Percentiles rank a stretch among this genome's conserved stretches.
Evolutionary conservation across 1,284 basidiomycete species (phyloP).

Genomic region (Coniophora puteana): DNA sequence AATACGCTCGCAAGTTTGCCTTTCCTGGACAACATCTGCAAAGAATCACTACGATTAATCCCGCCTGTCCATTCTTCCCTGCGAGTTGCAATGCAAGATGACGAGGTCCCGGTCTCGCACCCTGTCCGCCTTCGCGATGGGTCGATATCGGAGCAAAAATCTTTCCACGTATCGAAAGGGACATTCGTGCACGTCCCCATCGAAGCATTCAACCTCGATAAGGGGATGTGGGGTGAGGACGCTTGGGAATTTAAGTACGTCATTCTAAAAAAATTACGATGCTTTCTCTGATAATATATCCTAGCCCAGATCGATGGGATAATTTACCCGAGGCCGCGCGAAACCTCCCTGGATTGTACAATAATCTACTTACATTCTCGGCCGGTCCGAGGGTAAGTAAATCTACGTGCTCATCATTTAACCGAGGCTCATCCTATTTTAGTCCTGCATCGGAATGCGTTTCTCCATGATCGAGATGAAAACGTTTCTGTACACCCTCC

Average conservation of each 20-base stretch:
- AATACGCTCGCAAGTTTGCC: slow-evolving; percentile 56
- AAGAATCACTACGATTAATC: slow-evolving; percentile 70
- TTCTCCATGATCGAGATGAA: slow-evolving; percentile 82
- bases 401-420: not conserved
- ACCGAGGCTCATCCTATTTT: slow-evolving; percentile 6
- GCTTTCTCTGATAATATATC: slow-evolving; percentile 3
- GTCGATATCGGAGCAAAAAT: slow-evolving; percentile 35
- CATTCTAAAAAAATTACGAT: slow-evolving; percentile 2
- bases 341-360: slow-evolving; percentile 64
- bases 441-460: slow-evolving; percentile 78
- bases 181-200: slow-evolving; percentile 71
- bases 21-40: slow-evolving; percentile 72
- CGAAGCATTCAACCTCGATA: slow-evolving; percentile 75
- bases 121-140: slow-evolving; percentile 60
- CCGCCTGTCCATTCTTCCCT: slow-evolving; percentile 81
- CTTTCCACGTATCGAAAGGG: slow-evolving; percentile 57
- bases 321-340: slow-evolving; percentile 60
- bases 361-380: slow-evolving; percentile 71
- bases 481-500: slow-evolving; percentile 63
- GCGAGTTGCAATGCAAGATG: slow-evolving; percentile 69
- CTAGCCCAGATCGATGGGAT: slow-evolving; percentile 77
- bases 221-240: slow-evolving; percentile 69
- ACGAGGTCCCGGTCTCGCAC: slow-evolving; percentile 66
- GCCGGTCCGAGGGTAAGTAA: slow-evolving; percentile 68
- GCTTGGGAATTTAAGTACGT: slow-evolving; percentile 75